A percentile compares a stretch with the other conserved stretches of the same genome.
These are phyloP conservation scores for Metschnikowia noctiluminum DNA, from an alignment of 805 yeast genomes.

Conservation along the genomic window DNA sequence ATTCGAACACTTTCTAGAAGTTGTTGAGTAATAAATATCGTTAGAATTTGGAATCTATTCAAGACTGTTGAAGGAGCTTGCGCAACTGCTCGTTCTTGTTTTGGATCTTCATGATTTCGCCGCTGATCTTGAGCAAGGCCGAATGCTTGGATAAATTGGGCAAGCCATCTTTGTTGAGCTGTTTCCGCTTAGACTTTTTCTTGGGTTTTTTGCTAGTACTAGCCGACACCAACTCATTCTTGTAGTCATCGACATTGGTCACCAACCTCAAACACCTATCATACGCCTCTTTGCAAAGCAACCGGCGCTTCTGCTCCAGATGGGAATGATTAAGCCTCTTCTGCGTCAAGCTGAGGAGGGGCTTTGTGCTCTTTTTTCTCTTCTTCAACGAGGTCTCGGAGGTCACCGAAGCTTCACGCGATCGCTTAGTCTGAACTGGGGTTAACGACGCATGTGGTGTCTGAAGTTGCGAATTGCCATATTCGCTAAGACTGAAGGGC, in stretches of 20 bases:
- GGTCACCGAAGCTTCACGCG: conserved; percentile 1
- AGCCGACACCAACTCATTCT: conserved; percentile 27
- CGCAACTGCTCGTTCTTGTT: conserved; percentile 32
- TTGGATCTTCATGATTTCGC: conserved; percentile 35
- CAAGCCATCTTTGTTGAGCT: conserved; percentile 41
- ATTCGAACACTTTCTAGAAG: too few species aligned
- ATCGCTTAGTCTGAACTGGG: not conserved
- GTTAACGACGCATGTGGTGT: conserved; percentile 25
- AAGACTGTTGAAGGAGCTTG: conserved; percentile 17
- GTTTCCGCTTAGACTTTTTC: conserved; percentile 35
- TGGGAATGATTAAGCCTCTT: conserved; percentile 41
- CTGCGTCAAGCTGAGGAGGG: conserved; percentile 37
- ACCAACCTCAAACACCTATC: conserved; percentile 40
- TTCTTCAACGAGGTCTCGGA: conserved; percentile 2
- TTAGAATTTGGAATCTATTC: too few species aligned
- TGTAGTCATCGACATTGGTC: conserved; percentile 38
- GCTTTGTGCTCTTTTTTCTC: conserved; percentile 34
- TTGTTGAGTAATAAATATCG: not conserved
- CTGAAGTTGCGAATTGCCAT: conserved; percentile 26
- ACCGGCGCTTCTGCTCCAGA: conserved; percentile 43
- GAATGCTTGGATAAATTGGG: conserved; percentile 44
- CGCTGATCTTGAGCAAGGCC: conserved; percentile 38
- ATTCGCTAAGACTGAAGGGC: conserved; percentile 4
- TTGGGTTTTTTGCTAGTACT: conserved; percentile 14
- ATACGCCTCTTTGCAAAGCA: conserved; percentile 43